Evolutionary conservation across 495 filamentous ascomycete genomes (phyloP), one percentile per base, ranked within the genome.

Genomic region (Bathelium albidoporum): DNA sequence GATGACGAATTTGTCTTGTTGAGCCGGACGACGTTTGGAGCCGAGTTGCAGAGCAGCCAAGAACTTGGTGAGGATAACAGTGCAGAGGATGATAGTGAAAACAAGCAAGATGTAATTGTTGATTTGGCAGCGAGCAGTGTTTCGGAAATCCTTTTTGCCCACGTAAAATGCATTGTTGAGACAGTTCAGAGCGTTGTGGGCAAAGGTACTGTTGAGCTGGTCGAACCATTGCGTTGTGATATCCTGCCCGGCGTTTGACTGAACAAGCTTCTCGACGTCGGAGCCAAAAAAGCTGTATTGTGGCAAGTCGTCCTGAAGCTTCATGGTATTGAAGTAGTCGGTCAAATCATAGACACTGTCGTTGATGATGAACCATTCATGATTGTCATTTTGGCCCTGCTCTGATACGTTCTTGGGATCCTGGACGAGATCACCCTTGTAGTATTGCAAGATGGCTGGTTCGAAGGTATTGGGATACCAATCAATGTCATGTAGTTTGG

Each of bases 1-100:
- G 65, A 98, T 97, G 64, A 98, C 94, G 64, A 98, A 98, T 73
- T 97, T 97, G 73, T 98, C 94, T 75, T 97, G 94, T 29, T 90
- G 87, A 20, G 87, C 80, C 3, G 94, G 94, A 20, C 90, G 88
- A 32, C 89, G 86, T 76, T 96, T 97, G 58, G 89, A 88, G 20
- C 94, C 93, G 65, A 98, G 87, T 72, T 98, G 94, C 29, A 98
- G 81, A 52, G 94, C 94, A 62, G 94, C 88, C 69, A 98, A 74
- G 79, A 98, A 98, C 76, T 97, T 98, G 74, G 87, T 78, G 18
- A 87, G 67, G 63, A 97, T 89, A 60, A 96, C 89, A 14, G 81
- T 60, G 70, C 88, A 89, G 45, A 98, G 79, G 29, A 96, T 77
- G 67, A 92, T 79, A 44, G 91, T 88, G 72, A 97, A 96, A 2